Percentiles rank a stretch among this genome's conserved stretches.
phyloP scores from a whole-genome alignment of 371 early-diverging fungal species.

The Mucor circinelloides region DNA sequence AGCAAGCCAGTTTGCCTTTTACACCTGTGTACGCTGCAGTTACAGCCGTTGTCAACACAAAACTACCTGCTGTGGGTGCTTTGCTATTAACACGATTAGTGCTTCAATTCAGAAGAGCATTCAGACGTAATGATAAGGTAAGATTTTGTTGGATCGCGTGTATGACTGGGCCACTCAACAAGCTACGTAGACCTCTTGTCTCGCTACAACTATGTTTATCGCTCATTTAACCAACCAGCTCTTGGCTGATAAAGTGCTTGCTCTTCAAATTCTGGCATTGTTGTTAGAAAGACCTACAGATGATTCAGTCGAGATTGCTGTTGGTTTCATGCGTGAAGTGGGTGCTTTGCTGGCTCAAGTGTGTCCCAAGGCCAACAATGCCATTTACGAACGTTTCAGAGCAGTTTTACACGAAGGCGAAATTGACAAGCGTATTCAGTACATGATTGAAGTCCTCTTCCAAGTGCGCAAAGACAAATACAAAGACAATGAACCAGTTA shows the following conservation, averaged over 20 bases:
- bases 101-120: slow-evolving; percentile 90
- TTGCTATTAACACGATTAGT: slow-evolving; percentile 86
- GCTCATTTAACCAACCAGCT: slow-evolving; percentile 94
- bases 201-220: slow-evolving; percentile 85
- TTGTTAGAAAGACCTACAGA: slow-evolving; percentile 93
- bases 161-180: neutral
- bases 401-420: slow-evolving; percentile 92
- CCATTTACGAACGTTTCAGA: slow-evolving; percentile 93
- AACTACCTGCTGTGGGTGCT: slow-evolving; percentile 91
- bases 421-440: slow-evolving; percentile 94
- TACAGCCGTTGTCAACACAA: slow-evolving; percentile 91
- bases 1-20: slow-evolving; percentile 85
- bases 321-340: slow-evolving; percentile 93
- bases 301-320: slow-evolving; percentile 97
- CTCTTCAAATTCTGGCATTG: slow-evolving; percentile 85
- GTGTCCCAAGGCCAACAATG: slow-evolving; percentile 79
- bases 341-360: slow-evolving; percentile 86
- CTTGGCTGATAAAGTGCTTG: slow-evolving; percentile 88
- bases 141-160: neutral
- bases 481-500: slow-evolving; percentile 78
- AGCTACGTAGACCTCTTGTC: slow-evolving; percentile 62
- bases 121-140: slow-evolving; percentile 89
- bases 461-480: slow-evolving; percentile 95
- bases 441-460: slow-evolving; percentile 97
- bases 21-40: slow-evolving; percentile 94